Evolutionary conservation across 2,329 filamentous ascomycete species (phyloP), one percentile per base, ranked within the genome.

Genomic region (Ampelomyces quisqualis): DNA sequence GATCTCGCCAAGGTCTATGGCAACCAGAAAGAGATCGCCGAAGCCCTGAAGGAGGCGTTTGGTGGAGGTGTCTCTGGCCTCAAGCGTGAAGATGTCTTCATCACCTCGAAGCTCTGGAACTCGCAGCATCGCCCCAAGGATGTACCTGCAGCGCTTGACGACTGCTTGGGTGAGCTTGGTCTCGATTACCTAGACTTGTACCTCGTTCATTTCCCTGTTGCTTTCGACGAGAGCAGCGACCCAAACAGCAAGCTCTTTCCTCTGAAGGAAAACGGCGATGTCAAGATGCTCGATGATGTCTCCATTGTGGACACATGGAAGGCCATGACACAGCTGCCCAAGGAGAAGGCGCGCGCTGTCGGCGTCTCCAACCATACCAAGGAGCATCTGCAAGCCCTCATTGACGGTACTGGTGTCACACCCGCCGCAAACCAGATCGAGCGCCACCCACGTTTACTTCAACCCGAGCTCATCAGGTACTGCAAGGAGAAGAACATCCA

Each of bases 131-230:
- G 90, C 60, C 55, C 57, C 14, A 37, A 57, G 31, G 77, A 79
- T 57, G 88, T 91, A 61, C 77, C 74, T 67, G 80, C 80, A 69
- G 82, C 82, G 65, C 88, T 93, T 71, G 91, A 51, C 76, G 79
- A 54, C 74, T 85, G 82, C 58, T 72, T 91, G 60, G 78, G 82
- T 38, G 90, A 77, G 90, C 86, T 86, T 80, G 85, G 52, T 65
- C 52, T 94, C 52, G 88, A 90, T 64, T 93, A 94, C 78, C 90
- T 95, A 70, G 89, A 94, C 69, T 80, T 94, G 53, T 95, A 84
- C 79, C 77, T 91, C 58, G 81, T 93, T 56, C 83, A 86, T 67
- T 88, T 77, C 75, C 79, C 79, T 0, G 71, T 74, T 7, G 70
- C 79, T 1, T 81, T 78, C 60, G 72, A 73, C 32, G 67, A 72